Percentiles rank a stretch among this genome's conserved stretches.
Evolutionary conservation across 352 stramenopile species (phyloP).

Genomic region (Phytophthora pistaciae): DNA sequence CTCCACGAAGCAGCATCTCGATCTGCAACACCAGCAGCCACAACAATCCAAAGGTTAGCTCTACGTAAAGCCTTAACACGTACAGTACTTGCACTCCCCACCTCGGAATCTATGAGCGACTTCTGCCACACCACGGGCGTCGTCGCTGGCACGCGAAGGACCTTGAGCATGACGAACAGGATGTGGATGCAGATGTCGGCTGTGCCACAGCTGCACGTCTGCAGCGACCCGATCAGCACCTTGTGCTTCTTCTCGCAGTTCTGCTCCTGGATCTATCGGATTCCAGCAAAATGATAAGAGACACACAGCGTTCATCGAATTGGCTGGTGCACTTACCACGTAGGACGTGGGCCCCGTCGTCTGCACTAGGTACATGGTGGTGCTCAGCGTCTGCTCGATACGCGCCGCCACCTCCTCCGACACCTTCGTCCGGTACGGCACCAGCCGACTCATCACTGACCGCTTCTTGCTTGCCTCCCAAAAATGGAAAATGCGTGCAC

Average conservation of each 20-base stretch:
- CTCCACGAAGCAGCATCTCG: constrained; percentile 67
- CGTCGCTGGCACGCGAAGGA: constrained; percentile 73
- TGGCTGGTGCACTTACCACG: constrained; percentile 46
- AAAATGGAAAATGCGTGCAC: no score
- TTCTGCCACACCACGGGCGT: constrained; percentile 87
- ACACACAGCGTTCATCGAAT: background rate
- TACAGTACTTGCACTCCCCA: constrained; percentile 2
- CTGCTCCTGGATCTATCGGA: constrained; percentile 74
- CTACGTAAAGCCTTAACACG: background rate
- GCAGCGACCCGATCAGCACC: constrained; percentile 76
- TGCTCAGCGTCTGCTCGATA: constrained; percentile 72
- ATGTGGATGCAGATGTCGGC: constrained; percentile 85
- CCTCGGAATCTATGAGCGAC: constrained; percentile 86
- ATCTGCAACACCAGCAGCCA: constrained; percentile 40
- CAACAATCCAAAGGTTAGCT: background rate
- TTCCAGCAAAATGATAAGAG: background rate
- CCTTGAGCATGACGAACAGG: constrained; percentile 90
- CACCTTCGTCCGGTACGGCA: constrained; percentile 72
- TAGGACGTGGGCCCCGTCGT: constrained; percentile 82
- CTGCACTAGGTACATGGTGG: constrained; percentile 87
- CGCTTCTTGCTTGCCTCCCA: background rate
- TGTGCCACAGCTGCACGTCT: constrained; percentile 80
- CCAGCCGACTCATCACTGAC: constrained; percentile 62
- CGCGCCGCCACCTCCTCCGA: constrained; percentile 52
- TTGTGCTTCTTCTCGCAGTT: constrained; percentile 78